Conservation (phyloP, 352 stramenopile genomes). For the Phytophthora lateralis region DNA sequence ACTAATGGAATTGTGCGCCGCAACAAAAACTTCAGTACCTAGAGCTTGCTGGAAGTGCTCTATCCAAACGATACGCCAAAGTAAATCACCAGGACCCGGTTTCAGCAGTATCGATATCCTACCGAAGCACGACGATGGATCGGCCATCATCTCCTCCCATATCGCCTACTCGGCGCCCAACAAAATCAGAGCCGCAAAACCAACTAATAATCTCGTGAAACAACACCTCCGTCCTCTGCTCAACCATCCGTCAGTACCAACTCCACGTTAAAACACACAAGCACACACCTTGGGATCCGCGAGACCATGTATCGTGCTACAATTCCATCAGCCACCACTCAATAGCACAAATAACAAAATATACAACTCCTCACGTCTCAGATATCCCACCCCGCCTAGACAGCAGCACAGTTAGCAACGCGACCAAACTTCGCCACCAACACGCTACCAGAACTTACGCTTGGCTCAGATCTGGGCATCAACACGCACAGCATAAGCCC, state of each 20-base stretch:
- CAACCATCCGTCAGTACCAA: conserved; percentile 6
- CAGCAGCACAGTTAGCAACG: background rate
- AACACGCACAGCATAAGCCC: background rate
- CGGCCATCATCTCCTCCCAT: conserved; percentile 90
- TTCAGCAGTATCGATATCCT: conserved; percentile 6
- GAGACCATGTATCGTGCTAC: conserved; percentile 71
- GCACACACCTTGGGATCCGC: conserved; percentile 59
- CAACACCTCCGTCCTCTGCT: conserved; percentile 38
- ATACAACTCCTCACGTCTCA: conserved; percentile 55
- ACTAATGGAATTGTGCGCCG: background rate
- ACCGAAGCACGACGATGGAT: conserved; percentile 84
- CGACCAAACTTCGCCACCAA: background rate
- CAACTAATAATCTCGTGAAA: background rate
- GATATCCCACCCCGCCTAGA: conserved; percentile 58
- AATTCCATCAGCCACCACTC: conserved; percentile 6
- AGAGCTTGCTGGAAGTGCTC: conserved; percentile 79
- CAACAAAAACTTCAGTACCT: conserved; percentile 35
- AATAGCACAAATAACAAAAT: background rate
- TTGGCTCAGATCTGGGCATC: conserved; percentile 52
- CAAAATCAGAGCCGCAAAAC: background rate
- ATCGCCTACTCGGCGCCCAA: conserved; percentile 53
- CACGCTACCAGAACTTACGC: conserved; percentile 33
- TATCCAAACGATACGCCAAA: conserved; percentile 22
- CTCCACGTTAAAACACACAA: background rate
- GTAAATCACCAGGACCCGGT: background rate